Conservation (phyloP, 2,329 filamentous ascomycete species). For the Myotisia sp. region DNA sequence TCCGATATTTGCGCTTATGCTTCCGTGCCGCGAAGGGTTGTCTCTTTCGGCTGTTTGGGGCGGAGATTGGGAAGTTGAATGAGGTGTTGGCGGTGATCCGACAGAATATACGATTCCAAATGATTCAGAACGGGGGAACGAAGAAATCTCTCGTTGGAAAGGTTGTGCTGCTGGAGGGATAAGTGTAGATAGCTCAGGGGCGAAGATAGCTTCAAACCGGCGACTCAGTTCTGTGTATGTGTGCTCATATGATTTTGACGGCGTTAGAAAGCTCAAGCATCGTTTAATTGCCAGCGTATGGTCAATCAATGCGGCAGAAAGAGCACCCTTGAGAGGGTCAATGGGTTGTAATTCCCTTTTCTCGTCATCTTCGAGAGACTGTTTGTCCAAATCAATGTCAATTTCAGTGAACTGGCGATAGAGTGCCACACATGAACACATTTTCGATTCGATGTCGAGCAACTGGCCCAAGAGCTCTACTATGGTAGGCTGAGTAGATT, state of each 20-base stretch:
- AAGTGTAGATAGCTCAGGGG: constrained; percentile 51
- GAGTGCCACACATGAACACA: constrained; percentile 61
- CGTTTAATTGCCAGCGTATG: constrained; percentile 79
- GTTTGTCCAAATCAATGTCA: constrained; percentile 14
- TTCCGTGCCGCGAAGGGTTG: constrained; percentile 19
- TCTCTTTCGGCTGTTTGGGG: constrained; percentile 22
- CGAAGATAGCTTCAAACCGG: constrained; percentile 34
- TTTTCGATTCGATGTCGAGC: constrained; percentile 57
- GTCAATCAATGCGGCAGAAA: constrained; percentile 74
- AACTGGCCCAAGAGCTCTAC: constrained; percentile 65
- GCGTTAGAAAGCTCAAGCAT: constrained; percentile 54
- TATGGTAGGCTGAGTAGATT: constrained; percentile 52
- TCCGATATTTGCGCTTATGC: constrained; percentile 21
- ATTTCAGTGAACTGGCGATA: constrained; percentile 62
- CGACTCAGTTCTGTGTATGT: constrained; percentile 26
- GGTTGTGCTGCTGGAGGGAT: constrained; percentile 34
- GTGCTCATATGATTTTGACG: constrained; percentile 41
- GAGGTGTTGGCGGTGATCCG: constrained; percentile 13
- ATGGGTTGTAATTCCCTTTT: constrained; percentile 31
- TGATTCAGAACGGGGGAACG: constrained; percentile 22
- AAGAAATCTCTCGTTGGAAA: constrained; percentile 32
- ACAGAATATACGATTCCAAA: constrained; percentile 15
- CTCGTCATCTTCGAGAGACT: constrained; percentile 32
- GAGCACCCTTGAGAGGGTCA: constrained; percentile 55
- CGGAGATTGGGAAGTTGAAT: constrained; percentile 24